A percentile compares a stretch with the other conserved stretches of the same genome.
These are phyloP conservation scores for Yueomyces sp. DNA, from an alignment of 1,139 yeast genomes.

Conservation along the genomic window DNA sequence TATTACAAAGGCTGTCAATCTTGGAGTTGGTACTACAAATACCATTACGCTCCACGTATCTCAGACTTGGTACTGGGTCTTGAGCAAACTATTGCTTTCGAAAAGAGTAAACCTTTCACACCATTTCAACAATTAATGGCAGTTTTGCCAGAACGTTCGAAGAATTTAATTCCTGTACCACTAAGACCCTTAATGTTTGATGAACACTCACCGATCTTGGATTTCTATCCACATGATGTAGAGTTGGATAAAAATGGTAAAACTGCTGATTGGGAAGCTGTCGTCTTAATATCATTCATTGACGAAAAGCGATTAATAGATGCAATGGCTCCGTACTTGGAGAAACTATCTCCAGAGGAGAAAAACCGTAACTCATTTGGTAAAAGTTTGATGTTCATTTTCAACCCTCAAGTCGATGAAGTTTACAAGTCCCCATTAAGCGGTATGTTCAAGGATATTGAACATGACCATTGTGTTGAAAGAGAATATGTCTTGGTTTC, in stretches of 20 bases:
- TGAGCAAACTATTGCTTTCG: constrained; percentile 47
- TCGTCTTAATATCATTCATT: constrained; percentile 86
- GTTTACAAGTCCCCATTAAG: constrained; percentile 71
- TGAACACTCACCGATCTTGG: constrained; percentile 73
- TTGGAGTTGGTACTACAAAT: constrained; percentile 87
- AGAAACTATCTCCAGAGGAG: constrained; percentile 56
- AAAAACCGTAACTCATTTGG: constrained; percentile 65
- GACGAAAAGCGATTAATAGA: constrained; percentile 64
- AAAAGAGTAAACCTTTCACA: constrained; percentile 64
- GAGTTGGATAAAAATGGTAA: constrained; percentile 89
- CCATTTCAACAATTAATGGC: constrained; percentile 98
- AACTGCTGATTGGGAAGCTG: constrained; percentile 97
- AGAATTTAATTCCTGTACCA: constrained; percentile 61
- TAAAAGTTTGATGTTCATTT: constrained; percentile 48
- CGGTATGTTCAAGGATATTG: constrained; percentile 64
- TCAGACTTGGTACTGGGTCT: constrained; percentile 72
- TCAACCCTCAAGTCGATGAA: constrained; percentile 63
- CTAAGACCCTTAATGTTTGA: constrained; percentile 85
- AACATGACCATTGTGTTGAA: constrained; percentile 67
- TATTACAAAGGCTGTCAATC: constrained; percentile 85
- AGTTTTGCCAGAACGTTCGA: constrained; percentile 89
- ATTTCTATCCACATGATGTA: constrained; percentile 83
- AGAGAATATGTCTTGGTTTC: constrained; percentile 33
- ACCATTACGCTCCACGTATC: constrained; percentile 88
- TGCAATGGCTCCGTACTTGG: constrained; percentile 57